These are phyloP conservation scores for Oemleria cerasiformis DNA, from an alignment of 306 rosid species.

Conservation along the genomic window DNA sequence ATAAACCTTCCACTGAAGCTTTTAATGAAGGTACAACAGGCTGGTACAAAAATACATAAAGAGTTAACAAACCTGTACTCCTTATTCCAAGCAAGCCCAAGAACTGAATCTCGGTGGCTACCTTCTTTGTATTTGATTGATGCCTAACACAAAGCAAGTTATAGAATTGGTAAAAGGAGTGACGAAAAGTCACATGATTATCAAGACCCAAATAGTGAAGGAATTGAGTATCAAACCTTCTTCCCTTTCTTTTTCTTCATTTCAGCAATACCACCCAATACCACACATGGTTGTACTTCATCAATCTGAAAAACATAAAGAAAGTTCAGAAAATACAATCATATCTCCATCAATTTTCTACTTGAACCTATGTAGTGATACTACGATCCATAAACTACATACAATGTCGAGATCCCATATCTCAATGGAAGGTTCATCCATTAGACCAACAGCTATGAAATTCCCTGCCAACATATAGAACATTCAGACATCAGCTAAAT, in stretches of 20 bases:
- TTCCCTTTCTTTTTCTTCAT: conserved; percentile 56
- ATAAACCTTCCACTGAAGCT: neutral
- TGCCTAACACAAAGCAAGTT: conserved; percentile 42
- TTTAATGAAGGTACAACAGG: conserved; percentile 5
- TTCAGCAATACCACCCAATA: conserved; percentile 68
- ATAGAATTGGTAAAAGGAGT: conserved; percentile 27
- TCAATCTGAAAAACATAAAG: conserved; percentile 53
- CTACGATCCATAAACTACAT: conserved; percentile 30
- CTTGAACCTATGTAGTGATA: neutral
- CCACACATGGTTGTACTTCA: conserved; percentile 69
- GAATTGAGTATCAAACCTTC: conserved; percentile 44
- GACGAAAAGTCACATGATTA: neutral
- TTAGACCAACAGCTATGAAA: conserved; percentile 80
- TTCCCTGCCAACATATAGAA: conserved; percentile 54
- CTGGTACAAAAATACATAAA: conserved; percentile 20
- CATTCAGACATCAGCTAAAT: neutral
- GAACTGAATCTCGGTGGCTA: conserved; percentile 86
- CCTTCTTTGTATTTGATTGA: conserved; percentile 63
- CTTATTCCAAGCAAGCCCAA: conserved; percentile 98
- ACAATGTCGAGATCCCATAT: conserved; percentile 97
- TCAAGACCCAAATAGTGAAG: conserved; percentile 6
- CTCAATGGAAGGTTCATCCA: conserved; percentile 80
- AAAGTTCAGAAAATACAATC: conserved; percentile 12
- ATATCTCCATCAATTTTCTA: neutral
- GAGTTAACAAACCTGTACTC: conserved; percentile 57